Conservation (phyloP, 2,329 filamentous ascomycete genomes). For the Diatrype stigma region DNA sequence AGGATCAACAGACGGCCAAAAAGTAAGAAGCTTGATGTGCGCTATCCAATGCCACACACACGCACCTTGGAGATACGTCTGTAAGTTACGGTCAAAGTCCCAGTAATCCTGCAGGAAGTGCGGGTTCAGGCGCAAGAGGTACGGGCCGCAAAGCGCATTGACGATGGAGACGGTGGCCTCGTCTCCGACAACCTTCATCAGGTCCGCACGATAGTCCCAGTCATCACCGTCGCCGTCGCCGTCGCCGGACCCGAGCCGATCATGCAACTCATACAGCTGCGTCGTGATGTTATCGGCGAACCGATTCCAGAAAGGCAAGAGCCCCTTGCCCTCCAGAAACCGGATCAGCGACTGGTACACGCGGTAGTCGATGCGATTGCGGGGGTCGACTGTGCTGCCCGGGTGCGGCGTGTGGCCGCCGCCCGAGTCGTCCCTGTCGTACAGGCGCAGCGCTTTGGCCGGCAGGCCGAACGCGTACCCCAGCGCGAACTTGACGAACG, state of each 20-base stretch:
- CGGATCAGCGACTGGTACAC: conserved; percentile 13
- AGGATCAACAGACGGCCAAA: too few species aligned
- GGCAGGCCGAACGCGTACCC: conserved; percentile 24
- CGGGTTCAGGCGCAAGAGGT: conserved; percentile 18
- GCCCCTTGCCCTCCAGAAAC: conserved; percentile 20
- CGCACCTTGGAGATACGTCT: conserved; percentile 24
- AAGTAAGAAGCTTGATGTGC: not conserved
- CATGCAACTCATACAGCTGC: conserved; percentile 10
- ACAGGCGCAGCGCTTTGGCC: conserved; percentile 18
- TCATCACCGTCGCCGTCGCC: too few species aligned
- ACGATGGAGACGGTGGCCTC: conserved; percentile 16
- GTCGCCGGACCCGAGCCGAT: conserved; percentile 7
- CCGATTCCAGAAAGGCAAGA: conserved; percentile 20
- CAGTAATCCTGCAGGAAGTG: conserved; percentile 20
- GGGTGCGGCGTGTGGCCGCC: conserved; percentile 14
- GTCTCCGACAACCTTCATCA: conserved; percentile 19
- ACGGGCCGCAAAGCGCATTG: conserved; percentile 22
- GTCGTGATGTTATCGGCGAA: conserved; percentile 17
- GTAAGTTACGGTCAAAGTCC: conserved; percentile 22
- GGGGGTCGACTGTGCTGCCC: conserved; percentile 13
- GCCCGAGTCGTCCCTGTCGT: conserved; percentile 24
- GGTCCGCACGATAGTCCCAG: conserved; percentile 14
- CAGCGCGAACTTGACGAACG: conserved; percentile 25
- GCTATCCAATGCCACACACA: conserved; percentile 4
- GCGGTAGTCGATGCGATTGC: conserved; percentile 20